phyloP scores from a whole-genome alignment of 148 eudicot genomes.

The Dysphania ambrosioides region DNA sequence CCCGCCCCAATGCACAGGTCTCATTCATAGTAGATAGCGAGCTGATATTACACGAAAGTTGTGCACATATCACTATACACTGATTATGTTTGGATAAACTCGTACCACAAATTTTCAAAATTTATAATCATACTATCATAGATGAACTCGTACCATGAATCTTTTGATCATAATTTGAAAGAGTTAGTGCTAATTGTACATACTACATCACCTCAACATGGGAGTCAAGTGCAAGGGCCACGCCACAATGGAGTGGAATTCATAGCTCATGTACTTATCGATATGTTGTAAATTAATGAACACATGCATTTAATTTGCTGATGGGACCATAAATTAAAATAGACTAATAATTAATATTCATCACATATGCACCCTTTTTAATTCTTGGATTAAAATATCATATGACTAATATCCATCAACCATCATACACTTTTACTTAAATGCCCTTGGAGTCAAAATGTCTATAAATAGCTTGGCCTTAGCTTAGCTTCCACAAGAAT shows the following conservation, averaged over 20 bases:
- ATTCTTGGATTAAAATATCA: not conserved
- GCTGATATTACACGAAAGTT: too few relatives aligned
- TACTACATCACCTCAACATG: not conserved
- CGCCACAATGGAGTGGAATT: constrained; percentile 1
- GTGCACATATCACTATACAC: too few relatives aligned
- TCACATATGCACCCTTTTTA: not conserved
- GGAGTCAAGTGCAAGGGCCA: constrained; percentile 10
- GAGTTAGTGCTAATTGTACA: not conserved
- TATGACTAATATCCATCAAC: constrained; percentile 3
- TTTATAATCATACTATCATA: too few relatives aligned
- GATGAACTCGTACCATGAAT: not conserved
- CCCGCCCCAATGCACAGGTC: too few relatives aligned
- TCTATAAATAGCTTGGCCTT: constrained; percentile 9
- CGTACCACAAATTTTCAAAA: too few relatives aligned
- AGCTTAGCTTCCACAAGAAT: not conserved
- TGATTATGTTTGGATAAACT: too few relatives aligned
- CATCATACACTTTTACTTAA: constrained; percentile 1
- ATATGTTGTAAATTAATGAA: not conserved
- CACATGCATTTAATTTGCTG: not conserved
- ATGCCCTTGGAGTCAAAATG: not conserved
- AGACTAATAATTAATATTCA: not conserved
- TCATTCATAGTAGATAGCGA: too few relatives aligned
- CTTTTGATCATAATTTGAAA: too few relatives aligned
- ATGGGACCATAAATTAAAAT: not conserved
- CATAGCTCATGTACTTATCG: constrained; percentile 7